Conservation (phyloP, 2,329 filamentous ascomycete species). For the Aspergillus fumigatus region DNA sequence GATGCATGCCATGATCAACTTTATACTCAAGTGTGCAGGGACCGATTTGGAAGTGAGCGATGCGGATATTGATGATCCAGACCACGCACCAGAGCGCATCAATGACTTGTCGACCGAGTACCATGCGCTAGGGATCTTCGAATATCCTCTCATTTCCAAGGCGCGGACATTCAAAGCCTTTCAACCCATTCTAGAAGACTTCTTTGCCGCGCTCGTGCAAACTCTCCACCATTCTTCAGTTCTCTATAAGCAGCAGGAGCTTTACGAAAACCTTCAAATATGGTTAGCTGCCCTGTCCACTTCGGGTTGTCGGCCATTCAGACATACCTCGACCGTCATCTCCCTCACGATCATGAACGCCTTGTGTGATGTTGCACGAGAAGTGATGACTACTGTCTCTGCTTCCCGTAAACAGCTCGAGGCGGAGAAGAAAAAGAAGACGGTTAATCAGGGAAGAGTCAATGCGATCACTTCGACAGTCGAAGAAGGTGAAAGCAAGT, state of each 20-base stretch:
- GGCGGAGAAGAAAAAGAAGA: slow-evolving; percentile 65
- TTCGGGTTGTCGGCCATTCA: slow-evolving; percentile 78
- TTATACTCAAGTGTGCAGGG: slow-evolving; percentile 65
- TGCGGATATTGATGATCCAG: slow-evolving; percentile 83
- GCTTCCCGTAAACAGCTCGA: slow-evolving; percentile 76
- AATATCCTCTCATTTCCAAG: slow-evolving; percentile 87
- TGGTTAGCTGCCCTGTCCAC: slow-evolving; percentile 93
- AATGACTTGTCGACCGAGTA: slow-evolving; percentile 84
- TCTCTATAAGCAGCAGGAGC: slow-evolving; percentile 68
- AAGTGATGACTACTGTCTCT: slow-evolving; percentile 67
- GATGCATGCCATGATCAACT: slow-evolving; percentile 57
- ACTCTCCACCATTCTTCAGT: slow-evolving; percentile 77
- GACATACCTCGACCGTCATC: slow-evolving; percentile 87
- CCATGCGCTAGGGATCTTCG: slow-evolving; percentile 74
- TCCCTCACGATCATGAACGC: slow-evolving; percentile 74
- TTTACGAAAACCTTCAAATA: slow-evolving; percentile 83
- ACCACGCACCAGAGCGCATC: slow-evolving; percentile 75
- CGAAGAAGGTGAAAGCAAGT: slow-evolving; percentile 63
- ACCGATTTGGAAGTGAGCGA: slow-evolving; percentile 73
- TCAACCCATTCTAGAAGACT: slow-evolving; percentile 69
- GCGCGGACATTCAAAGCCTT: slow-evolving; percentile 73
- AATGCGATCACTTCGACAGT: slow-evolving; percentile 68
- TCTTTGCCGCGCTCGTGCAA: slow-evolving; percentile 72
- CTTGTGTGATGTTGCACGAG: slow-evolving; percentile 67
- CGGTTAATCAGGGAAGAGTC: slow-evolving; percentile 73